A percentile compares a stretch with the other conserved stretches of the same genome.
Conservation (phyloP, 305 asterid genomes). For the Fraxinus baroniana region DNA sequence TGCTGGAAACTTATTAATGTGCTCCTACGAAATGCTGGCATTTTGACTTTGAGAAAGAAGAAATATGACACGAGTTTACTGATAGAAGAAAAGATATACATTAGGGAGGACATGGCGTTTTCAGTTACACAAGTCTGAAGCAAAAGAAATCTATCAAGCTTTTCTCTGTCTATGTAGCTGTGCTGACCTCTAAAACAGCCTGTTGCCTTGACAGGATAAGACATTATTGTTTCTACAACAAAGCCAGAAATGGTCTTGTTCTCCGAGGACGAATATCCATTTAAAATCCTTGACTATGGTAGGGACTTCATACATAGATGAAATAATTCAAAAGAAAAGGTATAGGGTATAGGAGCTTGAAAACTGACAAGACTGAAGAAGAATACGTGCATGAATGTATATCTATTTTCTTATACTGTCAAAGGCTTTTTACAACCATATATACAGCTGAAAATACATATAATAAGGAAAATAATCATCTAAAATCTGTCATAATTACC, state of each 20-base stretch:
- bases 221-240: not conserved
- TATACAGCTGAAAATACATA: not conserved
- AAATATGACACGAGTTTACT: constrained; percentile 2
- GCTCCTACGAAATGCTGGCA: constrained; percentile 7
- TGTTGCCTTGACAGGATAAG: not conserved
- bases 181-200: not conserved
- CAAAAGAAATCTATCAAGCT: not conserved
- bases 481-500: not conserved
- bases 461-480: not conserved
- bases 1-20: constrained; percentile 6
- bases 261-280: not conserved
- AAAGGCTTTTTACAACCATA: not conserved
- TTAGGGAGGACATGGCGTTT: not conserved
- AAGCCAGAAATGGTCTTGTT: not conserved
- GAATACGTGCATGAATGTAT: not conserved
- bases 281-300: not conserved
- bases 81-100: not conserved
- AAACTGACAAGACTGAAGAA: not conserved
- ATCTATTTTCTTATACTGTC: not conserved
- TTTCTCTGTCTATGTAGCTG: not conserved
- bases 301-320: not conserved
- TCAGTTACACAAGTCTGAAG: not conserved
- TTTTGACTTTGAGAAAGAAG: constrained; percentile 17
- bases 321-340: not conserved
- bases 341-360: not conserved